Percentiles rank a stretch among this genome's conserved stretches.
phyloP scores from a whole-genome alignment of 306 rosid species.

The Malus sylvestris region DNA sequence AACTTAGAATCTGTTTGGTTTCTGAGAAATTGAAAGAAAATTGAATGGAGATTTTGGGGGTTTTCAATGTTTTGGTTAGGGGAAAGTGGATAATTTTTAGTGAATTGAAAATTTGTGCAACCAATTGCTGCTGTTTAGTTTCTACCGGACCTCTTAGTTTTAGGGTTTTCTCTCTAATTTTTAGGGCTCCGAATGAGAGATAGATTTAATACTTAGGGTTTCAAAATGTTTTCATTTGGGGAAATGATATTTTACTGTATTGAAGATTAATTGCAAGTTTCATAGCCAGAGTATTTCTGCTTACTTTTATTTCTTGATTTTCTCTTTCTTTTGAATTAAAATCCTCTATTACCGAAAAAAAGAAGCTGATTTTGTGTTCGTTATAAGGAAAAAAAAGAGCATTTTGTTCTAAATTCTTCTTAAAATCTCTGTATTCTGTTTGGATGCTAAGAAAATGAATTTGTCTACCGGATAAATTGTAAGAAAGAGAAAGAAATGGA shows the following conservation, averaged over 20 bases:
- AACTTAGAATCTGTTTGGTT: neutral
- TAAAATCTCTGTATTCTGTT: neutral
- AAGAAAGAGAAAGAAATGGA: neutral
- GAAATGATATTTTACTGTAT: neutral
- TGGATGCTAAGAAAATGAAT: neutral
- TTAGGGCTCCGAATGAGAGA: neutral
- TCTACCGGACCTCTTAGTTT: neutral
- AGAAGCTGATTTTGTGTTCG: no score
- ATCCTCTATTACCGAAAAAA: no score
- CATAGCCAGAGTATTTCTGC: no score
- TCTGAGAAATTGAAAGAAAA: constrained; percentile 4
- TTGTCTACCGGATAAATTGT: neutral
- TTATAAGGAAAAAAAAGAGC: no score
- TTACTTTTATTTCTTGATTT: no score
- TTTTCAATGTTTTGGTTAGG: neutral
- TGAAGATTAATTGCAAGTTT: no score
- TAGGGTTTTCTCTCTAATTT: neutral
- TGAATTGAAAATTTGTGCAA: neutral
- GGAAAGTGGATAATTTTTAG: neutral
- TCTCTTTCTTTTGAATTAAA: no score
- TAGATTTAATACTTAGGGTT: no score
- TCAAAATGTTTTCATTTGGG: neutral
- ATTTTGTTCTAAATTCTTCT: neutral
- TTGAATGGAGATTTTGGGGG: neutral
- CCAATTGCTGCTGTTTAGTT: neutral